phyloP scores from a whole-genome alignment of 2,329 filamentous ascomycete genomes.

The Penicillium sp. region DNA sequence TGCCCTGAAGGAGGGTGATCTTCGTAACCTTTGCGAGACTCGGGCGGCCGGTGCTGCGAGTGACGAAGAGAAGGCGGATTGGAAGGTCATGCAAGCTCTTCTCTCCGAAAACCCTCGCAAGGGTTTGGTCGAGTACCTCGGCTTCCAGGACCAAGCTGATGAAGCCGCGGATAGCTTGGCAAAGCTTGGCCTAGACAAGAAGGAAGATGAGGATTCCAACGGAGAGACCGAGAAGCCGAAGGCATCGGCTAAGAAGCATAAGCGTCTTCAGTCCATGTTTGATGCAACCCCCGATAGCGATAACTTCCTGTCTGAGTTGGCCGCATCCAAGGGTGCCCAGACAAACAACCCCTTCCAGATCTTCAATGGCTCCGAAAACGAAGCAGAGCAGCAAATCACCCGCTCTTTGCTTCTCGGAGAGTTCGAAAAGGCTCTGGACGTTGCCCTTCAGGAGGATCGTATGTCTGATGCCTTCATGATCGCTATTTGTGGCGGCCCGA shows the following conservation, averaged over 20 bases:
- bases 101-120: conserved; percentile 83
- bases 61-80: conserved; percentile 93
- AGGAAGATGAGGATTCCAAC: conserved; percentile 45
- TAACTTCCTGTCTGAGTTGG: conserved; percentile 82
- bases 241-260: conserved; percentile 60
- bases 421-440: conserved; percentile 85
- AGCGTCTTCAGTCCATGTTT: conserved; percentile 77
- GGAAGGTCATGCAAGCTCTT: conserved; percentile 90
- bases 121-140: conserved; percentile 84
- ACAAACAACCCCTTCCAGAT: conserved; percentile 94
- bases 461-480: conserved; percentile 98
- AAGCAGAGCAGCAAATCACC: conserved; percentile 84
- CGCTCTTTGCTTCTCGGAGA: conserved; percentile 85
- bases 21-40: conserved; percentile 77
- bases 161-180: conserved; percentile 49
- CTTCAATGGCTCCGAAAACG: conserved; percentile 79
- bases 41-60: conserved; percentile 75
- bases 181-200: conserved; percentile 47
- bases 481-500: conserved; percentile 92
- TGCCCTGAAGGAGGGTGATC: conserved; percentile 75
- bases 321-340: conserved; percentile 87
- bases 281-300: conserved; percentile 73
- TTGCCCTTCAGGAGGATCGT: conserved; percentile 85
- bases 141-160: conserved; percentile 71
- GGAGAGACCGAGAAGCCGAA: conserved; percentile 53